Conservation (phyloP, 495 filamentous ascomycete genomes). For the Aspergillus bridgeri region DNA sequence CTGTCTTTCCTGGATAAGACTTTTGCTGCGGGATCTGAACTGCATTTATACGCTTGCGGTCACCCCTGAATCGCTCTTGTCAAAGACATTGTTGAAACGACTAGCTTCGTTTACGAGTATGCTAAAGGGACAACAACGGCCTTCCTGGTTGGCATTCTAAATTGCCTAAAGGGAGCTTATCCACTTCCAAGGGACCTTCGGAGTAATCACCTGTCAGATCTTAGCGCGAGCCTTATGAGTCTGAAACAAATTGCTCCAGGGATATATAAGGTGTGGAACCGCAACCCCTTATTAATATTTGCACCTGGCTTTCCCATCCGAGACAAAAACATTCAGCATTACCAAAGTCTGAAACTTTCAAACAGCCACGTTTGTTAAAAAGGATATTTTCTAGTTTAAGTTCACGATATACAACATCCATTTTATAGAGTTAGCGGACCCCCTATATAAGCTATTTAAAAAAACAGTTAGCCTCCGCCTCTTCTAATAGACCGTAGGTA, state of each 20-base stretch:
- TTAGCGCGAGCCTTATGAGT: no score
- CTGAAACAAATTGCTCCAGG: constrained; percentile 96
- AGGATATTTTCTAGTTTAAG: constrained; percentile 96
- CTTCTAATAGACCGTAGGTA: constrained; percentile 87
- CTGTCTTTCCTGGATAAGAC: no score
- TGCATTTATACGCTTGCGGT: no score
- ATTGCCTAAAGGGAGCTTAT: no score
- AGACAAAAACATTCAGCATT: constrained; percentile 99
- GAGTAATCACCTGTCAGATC: no score
- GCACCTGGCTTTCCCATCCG: constrained; percentile 97
- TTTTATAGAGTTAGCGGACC: constrained; percentile 98
- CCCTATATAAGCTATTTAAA: constrained; percentile 99
- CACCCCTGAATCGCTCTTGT: no score
- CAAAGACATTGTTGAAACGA: no score
- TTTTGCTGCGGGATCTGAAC: no score
- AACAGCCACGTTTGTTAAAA: constrained; percentile 80
- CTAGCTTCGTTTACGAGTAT: no score
- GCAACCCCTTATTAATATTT: constrained; percentile 96
- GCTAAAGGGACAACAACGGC: no score
- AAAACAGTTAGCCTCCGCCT: constrained; percentile 91
- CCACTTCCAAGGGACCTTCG: no score
- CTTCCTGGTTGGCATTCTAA: no score
- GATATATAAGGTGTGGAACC: constrained; percentile 97
- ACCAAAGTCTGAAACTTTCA: constrained; percentile 98
- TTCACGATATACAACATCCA: constrained; percentile 97